Conservation (phyloP, 805 yeast genomes). For the Candida cerambycidarum region DNA sequence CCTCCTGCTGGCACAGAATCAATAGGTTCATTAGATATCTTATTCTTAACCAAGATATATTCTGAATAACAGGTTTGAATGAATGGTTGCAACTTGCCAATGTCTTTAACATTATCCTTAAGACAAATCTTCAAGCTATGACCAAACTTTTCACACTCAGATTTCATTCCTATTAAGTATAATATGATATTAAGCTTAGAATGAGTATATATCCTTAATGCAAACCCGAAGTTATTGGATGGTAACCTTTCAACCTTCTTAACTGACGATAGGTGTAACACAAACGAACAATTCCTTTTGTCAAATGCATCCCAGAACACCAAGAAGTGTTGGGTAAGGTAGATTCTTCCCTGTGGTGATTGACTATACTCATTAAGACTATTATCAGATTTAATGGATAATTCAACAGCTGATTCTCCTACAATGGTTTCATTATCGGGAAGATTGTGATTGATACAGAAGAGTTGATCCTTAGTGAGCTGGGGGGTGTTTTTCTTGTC, state of each 20-base stretch:
- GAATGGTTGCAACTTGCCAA: conserved; percentile 62
- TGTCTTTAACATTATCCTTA: conserved; percentile 60
- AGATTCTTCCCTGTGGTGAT: conserved; percentile 61
- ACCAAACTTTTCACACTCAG: conserved; percentile 80
- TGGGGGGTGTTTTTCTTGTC: conserved; percentile 44
- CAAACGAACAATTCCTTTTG: conserved; percentile 62
- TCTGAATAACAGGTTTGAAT: conserved; percentile 80
- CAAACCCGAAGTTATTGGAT: conserved; percentile 70
- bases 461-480: conserved; percentile 65
- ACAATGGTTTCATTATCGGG: conserved; percentile 70
- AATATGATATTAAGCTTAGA: conserved; percentile 62
- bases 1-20: conserved; percentile 75
- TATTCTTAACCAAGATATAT: conserved; percentile 65
- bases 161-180: conserved; percentile 75
- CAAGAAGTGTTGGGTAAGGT: conserved; percentile 70
- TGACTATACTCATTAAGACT: conserved; percentile 16
- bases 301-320: conserved; percentile 75
- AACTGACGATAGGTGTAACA: conserved; percentile 72
- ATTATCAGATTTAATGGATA: conserved; percentile 24
- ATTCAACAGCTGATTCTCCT: conserved; percentile 68
- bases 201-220: conserved; percentile 68
- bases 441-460: conserved; percentile 64
- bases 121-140: conserved; percentile 60
- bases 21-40: conserved; percentile 41
- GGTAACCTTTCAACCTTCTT: conserved; percentile 87